Evolutionary conservation across 352 stramenopile species (phyloP), one percentile per base, ranked within the genome.

Genomic region (Hyphochytrium catenoides): DNA sequence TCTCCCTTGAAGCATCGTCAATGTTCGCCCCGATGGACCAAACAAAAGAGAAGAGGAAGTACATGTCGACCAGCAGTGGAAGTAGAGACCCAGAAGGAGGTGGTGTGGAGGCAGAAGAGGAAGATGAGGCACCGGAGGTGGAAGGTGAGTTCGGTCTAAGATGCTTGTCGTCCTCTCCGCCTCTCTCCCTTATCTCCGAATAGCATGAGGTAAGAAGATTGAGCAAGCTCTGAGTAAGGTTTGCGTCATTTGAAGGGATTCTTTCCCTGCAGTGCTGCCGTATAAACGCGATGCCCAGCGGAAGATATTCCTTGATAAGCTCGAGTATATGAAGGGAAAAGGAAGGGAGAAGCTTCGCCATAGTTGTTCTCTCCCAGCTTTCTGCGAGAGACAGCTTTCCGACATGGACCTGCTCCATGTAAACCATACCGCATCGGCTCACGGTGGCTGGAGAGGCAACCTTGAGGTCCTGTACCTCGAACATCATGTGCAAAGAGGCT

Each of bases 401-500:
- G 20, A 85, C 64, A 20, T 85, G 70, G 11, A 85, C 64, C 47
- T 85, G 70, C 36, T 84, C 70, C 70, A 91, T 91, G 42, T 88
- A 91, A 3, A 91, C 67, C 67, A 91, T 90, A 16, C 75, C 75
- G 27, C 71, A 86, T 2, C 74, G 67, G 40, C 60, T 81, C 20
- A 91, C 70, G 2, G 75, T 91, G 8, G 72, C 74, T 0, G 75
- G 75, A 0, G 74, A 87, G 3, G 74, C 75, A 0, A 86, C 69
- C 4, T 66, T 62, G 7, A 91, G 51, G 39, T 91, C 75, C 40
- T 86, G 68, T 3, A 91, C 75, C 41, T 91, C 75, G 44, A 91
- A 91, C 61, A 91, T 81, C 74, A 91, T 91, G 31, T 87, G 72
- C 25, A 91, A 47, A 9, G 65, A n/a, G n/a, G n/a, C n/a, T n/a